These are phyloP conservation scores for Aspergillus awamori DNA, from an alignment of 2,329 filamentous ascomycete genomes.

Conservation along the genomic window DNA sequence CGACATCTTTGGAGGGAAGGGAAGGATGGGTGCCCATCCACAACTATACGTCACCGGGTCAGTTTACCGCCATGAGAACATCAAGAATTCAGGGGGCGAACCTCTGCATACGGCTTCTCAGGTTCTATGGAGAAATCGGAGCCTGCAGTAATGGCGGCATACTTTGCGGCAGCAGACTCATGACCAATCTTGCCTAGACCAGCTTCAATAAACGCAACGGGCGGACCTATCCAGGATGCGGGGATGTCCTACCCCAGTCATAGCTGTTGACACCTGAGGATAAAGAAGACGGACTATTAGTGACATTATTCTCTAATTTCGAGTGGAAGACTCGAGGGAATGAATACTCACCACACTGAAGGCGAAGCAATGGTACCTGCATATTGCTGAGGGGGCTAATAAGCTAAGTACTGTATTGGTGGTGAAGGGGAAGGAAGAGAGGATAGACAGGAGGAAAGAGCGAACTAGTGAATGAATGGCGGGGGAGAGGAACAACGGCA, in stretches of 20 bases:
- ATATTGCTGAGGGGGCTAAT: constrained; percentile 45
- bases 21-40: constrained; percentile 99
- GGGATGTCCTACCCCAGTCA: constrained; percentile 73
- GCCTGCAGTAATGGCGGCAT: constrained; percentile 80
- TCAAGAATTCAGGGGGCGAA: constrained; percentile 35
- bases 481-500: constrained; percentile 1
- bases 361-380: constrained; percentile 80
- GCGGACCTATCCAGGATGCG: neutral
- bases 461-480: constrained; percentile 1
- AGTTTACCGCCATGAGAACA: constrained; percentile 1
- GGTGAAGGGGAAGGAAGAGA: constrained; percentile 2
- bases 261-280: constrained; percentile 87
- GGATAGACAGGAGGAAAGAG: neutral
- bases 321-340: neutral
- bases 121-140: constrained; percentile 75
- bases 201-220: constrained; percentile 29
- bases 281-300: neutral
- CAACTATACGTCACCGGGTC: constrained; percentile 58
- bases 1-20: constrained; percentile 86
- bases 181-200: constrained; percentile 76
- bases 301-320: neutral
- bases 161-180: constrained; percentile 84
- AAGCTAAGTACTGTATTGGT: too few species aligned
- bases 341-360: constrained; percentile 59
- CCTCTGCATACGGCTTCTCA: constrained; percentile 94